phyloP scores from a whole-genome alignment of 106 monocot species.

The Chionographis japonica region DNA sequence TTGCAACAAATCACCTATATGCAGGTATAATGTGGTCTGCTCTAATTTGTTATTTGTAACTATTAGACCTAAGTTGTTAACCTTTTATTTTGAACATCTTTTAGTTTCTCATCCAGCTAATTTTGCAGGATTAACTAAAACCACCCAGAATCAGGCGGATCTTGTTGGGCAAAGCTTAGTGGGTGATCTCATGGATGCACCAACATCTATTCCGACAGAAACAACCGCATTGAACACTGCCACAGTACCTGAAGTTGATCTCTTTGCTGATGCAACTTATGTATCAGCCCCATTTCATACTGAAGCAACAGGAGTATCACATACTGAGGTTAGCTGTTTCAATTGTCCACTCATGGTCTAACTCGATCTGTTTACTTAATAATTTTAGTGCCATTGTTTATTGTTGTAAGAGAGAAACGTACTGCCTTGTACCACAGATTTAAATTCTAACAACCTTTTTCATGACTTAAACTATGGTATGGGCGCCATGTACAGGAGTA shows the following conservation, averaged over 20 bases:
- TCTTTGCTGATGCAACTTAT: constrained; percentile 78
- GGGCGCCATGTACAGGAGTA: too few relatives aligned
- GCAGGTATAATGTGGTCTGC: too few relatives aligned
- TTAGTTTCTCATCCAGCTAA: not conserved
- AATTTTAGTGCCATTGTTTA: too few relatives aligned
- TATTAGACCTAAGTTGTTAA: too few relatives aligned
- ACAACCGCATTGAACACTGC: constrained; percentile 8
- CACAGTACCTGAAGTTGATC: constrained; percentile 48
- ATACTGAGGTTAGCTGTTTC: constrained; percentile 41
- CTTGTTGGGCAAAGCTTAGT: constrained; percentile 65
- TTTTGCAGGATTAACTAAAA: constrained; percentile 33
- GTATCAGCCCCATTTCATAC: constrained; percentile 38
- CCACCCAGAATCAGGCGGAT: constrained; percentile 46
- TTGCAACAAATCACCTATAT: too few relatives aligned
- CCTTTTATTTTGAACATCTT: not conserved
- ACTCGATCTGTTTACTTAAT: not conserved
- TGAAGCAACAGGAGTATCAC: constrained; percentile 22
- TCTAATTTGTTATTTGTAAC: too few relatives aligned
- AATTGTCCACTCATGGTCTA: not conserved
- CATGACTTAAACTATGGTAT: too few relatives aligned
- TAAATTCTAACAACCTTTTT: too few relatives aligned
- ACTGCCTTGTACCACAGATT: too few relatives aligned
- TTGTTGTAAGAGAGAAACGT: too few relatives aligned
- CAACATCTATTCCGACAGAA: constrained; percentile 29
- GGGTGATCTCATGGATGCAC: constrained; percentile 61